Percentiles rank a stretch among this genome's conserved stretches.
Evolutionary conservation across 345 rosid genomes (phyloP).

Genomic region (Arabidopsis thaliana): DNA sequence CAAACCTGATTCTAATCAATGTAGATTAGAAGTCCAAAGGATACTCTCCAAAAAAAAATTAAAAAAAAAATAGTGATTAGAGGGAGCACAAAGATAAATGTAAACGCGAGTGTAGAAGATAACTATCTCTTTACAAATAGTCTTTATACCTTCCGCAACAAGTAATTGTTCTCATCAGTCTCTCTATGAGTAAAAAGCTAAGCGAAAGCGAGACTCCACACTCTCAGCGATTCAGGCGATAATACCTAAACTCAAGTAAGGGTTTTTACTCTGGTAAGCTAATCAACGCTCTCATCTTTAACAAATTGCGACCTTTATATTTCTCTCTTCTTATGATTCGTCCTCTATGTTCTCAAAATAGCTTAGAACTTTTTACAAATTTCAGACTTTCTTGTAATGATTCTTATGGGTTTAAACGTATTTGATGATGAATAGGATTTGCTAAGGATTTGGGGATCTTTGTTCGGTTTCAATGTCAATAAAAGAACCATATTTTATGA

Average conservation of each 20-base stretch:
- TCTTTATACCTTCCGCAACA: constrained; percentile 28
- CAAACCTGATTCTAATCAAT: neutral
- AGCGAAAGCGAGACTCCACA: constrained; percentile 13
- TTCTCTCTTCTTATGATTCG: neutral
- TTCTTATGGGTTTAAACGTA: neutral
- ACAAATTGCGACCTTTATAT: too few species aligned
- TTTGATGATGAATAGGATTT: neutral
- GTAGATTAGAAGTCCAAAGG: too few species aligned
- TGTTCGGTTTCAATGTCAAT: neutral
- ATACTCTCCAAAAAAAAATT: too few species aligned
- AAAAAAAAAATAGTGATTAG: neutral
- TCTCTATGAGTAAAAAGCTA: constrained; percentile 6
- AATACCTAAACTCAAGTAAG: neutral
- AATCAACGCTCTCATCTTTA: neutral
- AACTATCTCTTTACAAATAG: neutral
- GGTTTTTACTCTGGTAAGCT: constrained; percentile 32
- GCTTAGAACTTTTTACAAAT: neutral
- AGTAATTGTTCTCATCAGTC: constrained; percentile 6
- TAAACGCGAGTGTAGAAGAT: constrained; percentile 31
- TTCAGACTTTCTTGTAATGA: neutral
- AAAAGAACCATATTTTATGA: constrained; percentile 6
- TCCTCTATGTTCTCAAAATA: constrained; percentile 16
- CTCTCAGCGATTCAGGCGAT: neutral
- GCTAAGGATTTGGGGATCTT: neutral
- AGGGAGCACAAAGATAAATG: constrained; percentile 3